Conservation (phyloP, 2,329 filamentous ascomycete species). For the Fusarium irregulare region DNA sequence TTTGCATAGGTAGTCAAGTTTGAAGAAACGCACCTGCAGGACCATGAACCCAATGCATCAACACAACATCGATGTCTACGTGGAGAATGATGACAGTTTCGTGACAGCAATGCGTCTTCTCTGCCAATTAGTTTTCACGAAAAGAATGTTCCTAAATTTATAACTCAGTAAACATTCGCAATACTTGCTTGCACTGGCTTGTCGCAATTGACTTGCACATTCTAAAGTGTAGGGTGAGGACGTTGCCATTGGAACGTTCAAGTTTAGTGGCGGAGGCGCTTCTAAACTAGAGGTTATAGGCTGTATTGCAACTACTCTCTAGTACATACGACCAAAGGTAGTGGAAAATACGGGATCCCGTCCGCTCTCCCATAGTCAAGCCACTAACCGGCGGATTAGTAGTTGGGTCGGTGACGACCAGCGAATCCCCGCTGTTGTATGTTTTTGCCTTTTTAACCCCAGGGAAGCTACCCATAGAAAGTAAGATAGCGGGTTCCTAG, state of each 20-base stretch:
- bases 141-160: rapidly evolving
- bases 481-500: too few relatives aligned
- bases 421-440: constrained; percentile 11
- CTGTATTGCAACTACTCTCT: rapidly evolving
- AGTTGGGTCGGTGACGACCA: constrained; percentile 10
- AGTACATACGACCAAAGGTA: not conserved
- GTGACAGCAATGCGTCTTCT: not conserved
- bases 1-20: rapidly evolving
- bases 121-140: rapidly evolving
- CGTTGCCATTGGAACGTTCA: rapidly evolving
- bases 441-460: not conserved
- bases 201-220: not conserved
- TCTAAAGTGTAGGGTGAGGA: not conserved
- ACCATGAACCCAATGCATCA: not conserved
- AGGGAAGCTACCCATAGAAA: not conserved
- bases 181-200: not conserved
- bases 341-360: constrained; percentile 11
- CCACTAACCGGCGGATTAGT: constrained; percentile 11
- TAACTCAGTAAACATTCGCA: rapidly evolving
- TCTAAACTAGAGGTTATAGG: rapidly evolving
- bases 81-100: too few relatives aligned
- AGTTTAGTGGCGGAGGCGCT: not conserved
- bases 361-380: constrained; percentile 9
- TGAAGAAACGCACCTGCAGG: rapidly evolving
- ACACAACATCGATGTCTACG: rapidly evolving